Percentiles rank a stretch among this genome's conserved stretches.
Evolutionary conservation across 1,139 yeast genomes (phyloP).

Genomic region (Kodamaea alishanica): DNA sequence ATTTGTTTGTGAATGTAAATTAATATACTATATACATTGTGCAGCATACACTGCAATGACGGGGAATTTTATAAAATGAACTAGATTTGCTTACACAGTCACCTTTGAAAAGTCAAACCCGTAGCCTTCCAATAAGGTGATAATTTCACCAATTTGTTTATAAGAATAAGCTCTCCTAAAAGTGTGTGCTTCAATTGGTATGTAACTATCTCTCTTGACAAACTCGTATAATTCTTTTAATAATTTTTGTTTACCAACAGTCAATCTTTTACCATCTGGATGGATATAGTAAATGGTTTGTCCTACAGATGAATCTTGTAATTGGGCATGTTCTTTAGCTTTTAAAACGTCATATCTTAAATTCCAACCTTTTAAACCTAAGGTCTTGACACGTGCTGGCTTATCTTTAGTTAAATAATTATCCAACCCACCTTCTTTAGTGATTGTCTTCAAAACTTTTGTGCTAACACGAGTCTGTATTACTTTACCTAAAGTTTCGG

Average conservation of each 20-base stretch:
- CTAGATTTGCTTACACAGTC: constrained; percentile 15
- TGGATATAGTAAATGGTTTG: constrained; percentile 51
- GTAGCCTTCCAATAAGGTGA: constrained; percentile 34
- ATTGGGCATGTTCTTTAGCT: constrained; percentile 24
- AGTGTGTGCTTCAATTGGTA: constrained; percentile 40
- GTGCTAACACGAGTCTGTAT: constrained; percentile 67
- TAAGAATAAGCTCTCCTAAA: constrained; percentile 41
- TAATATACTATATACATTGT: constrained; percentile 5
- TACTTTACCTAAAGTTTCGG: constrained; percentile 63
- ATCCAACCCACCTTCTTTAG: constrained; percentile 92
- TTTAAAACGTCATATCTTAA: constrained; percentile 69
- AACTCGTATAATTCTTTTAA: constrained; percentile 51
- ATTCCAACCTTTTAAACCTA: constrained; percentile 91
- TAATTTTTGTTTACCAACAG: constrained; percentile 62
- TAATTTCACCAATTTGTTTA: constrained; percentile 40
- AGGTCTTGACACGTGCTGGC: constrained; percentile 83
- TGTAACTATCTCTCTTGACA: constrained; percentile 47
- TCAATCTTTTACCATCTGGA: constrained; percentile 44
- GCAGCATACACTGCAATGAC: not conserved
- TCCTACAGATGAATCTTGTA: constrained; percentile 19
- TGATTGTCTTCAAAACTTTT: constrained; percentile 77
- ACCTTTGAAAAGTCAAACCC: constrained; percentile 32
- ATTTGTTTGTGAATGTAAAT: not conserved
- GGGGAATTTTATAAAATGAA: constrained; percentile 1
- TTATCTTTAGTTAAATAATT: constrained; percentile 81